These are phyloP conservation scores for Penium margaritaceum DNA, from an alignment of 139 green algal species.

Conservation along the genomic window DNA sequence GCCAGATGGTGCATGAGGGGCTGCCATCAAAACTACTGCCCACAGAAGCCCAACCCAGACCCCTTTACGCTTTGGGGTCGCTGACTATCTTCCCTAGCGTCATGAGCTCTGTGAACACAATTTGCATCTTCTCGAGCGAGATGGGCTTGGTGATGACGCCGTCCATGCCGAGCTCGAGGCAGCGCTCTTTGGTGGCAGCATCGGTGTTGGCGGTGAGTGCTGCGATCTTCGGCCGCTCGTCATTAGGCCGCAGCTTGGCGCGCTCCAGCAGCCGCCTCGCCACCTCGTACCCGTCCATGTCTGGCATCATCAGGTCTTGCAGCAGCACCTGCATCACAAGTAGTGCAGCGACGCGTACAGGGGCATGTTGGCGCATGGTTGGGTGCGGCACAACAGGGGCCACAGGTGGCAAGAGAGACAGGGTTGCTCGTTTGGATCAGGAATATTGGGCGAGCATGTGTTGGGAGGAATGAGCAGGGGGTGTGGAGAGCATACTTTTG, in stretches of 20 bases:
- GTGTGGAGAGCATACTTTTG: no score
- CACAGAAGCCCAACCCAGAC: no score
- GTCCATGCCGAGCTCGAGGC: constrained; percentile 31
- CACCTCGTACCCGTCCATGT: constrained; percentile 31
- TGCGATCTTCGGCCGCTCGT: constrained; percentile 20
- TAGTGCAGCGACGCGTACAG: no score
- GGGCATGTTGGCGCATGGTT: no score
- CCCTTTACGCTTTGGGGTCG: constrained; percentile 5
- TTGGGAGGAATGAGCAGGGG: no score
- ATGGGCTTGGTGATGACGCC: constrained; percentile 41
- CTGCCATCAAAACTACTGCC: no score
- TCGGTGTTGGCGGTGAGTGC: constrained; percentile 41
- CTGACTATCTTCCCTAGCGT: not conserved
- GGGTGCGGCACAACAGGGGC: no score
- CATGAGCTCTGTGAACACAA: constrained; percentile 26
- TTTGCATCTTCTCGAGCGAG: constrained; percentile 36
- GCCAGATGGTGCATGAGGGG: no score
- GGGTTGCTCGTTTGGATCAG: no score
- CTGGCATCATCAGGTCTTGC: constrained; percentile 17
- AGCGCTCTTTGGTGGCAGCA: constrained; percentile 22
- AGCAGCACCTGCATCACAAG: constrained; percentile 28
- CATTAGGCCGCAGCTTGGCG: not conserved
- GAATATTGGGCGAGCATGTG: no score
- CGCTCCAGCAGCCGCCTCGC: constrained; percentile 12
- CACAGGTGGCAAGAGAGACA: no score